Percentiles rank a stretch among this genome's conserved stretches.
These are phyloP conservation scores for Poa annua DNA, from an alignment of 176 grass and related monocot genomes.

Conservation along the genomic window DNA sequence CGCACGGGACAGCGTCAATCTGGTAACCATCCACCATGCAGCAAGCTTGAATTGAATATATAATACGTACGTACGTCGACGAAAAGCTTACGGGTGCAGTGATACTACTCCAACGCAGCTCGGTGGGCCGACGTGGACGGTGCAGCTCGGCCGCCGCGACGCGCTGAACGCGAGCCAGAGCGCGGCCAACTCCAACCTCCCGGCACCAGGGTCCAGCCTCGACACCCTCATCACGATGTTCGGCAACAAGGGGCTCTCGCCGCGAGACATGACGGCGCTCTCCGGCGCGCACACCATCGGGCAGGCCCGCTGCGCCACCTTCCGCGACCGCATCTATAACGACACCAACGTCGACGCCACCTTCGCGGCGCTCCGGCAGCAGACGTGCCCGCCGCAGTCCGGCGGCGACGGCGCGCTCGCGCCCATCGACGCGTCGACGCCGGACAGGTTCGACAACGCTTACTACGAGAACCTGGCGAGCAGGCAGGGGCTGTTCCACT, in stretches of 20 bases:
- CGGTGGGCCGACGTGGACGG: slow-evolving; percentile 68
- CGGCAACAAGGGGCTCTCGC: slow-evolving; percentile 47
- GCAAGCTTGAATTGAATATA: too few relatives aligned
- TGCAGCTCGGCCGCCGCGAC: slow-evolving; percentile 61
- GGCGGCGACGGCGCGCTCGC: slow-evolving; percentile 47
- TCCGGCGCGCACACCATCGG: slow-evolving; percentile 80
- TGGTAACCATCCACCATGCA: slow-evolving; percentile 27
- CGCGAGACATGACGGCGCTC: slow-evolving; percentile 72
- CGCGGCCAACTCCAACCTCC: slow-evolving; percentile 70
- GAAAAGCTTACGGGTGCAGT: background rate
- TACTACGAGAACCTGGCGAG: slow-evolving; percentile 62
- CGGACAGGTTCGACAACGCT: slow-evolving; percentile 60
- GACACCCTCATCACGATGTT: slow-evolving; percentile 53
- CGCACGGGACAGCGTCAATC: slow-evolving; percentile 63
- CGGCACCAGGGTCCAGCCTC: slow-evolving; percentile 47
- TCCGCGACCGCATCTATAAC: slow-evolving; percentile 58
- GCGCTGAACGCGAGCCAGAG: slow-evolving; percentile 64
- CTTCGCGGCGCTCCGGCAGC: slow-evolving; percentile 54
- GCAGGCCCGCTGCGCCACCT: slow-evolving; percentile 54
- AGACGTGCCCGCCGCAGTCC: slow-evolving; percentile 53
- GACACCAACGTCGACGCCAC: slow-evolving; percentile 56
- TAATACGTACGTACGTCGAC: too few relatives aligned
- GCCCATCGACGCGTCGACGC: slow-evolving; percentile 59
- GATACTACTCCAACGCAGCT: slow-evolving; percentile 37
- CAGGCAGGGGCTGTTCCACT: slow-evolving; percentile 52